Evolutionary conservation across 2,329 filamentous ascomycete species (phyloP).

Genomic region (Botrytis cinerea): DNA sequence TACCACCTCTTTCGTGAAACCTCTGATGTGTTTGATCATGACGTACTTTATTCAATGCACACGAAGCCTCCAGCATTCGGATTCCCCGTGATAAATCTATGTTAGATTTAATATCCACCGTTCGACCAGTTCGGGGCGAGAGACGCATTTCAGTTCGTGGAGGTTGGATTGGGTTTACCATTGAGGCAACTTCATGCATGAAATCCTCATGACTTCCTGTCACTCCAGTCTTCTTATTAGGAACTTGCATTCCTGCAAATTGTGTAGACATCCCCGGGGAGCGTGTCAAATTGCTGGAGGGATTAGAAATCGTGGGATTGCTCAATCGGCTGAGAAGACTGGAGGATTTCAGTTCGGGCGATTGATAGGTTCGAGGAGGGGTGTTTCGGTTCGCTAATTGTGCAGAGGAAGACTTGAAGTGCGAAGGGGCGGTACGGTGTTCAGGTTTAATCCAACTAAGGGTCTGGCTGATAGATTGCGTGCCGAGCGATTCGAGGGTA

Average conservation of each 20-base stretch:
- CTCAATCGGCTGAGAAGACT: not conserved
- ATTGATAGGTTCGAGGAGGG: not conserved
- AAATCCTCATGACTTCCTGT: not conserved
- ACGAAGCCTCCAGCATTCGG: conserved; percentile 45
- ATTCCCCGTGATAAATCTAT: conserved; percentile 38
- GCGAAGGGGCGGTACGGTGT: not conserved
- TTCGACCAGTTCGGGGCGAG: conserved; percentile 36
- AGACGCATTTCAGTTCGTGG: conserved; percentile 30
- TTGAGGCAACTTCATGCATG: not conserved
- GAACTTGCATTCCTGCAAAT: not conserved
- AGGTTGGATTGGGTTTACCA: not conserved
- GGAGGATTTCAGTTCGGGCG: not conserved
- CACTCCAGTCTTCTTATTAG: not conserved
- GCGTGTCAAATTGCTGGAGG: not conserved
- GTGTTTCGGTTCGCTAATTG: not conserved
- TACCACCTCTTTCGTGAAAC: conserved; percentile 73
- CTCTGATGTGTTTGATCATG: conserved; percentile 59
- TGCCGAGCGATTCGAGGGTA: conserved; percentile 11
- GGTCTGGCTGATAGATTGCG: conserved; percentile 4
- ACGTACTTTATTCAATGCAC: conserved; percentile 58
- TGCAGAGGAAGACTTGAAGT: not conserved
- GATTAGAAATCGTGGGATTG: not conserved
- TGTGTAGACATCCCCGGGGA: not conserved
- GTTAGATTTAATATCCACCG: conserved; percentile 28
- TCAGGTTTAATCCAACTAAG: not conserved